These are phyloP conservation scores for Gynostemma pentaphyllum DNA, from an alignment of 306 rosid genomes.

Conservation along the genomic window DNA sequence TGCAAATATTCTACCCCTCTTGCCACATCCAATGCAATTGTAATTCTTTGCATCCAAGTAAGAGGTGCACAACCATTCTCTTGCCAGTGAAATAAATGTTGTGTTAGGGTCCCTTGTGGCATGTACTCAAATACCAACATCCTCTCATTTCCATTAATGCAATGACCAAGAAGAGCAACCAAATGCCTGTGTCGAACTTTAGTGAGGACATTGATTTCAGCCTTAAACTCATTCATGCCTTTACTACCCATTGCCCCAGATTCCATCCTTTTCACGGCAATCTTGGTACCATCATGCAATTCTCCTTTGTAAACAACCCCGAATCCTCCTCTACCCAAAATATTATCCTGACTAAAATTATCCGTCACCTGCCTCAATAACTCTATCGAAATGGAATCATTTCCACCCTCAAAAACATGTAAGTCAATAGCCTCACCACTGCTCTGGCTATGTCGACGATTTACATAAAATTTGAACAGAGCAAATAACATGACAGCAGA, in stretches of 20 bases:
- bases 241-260: not conserved
- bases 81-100: not conserved
- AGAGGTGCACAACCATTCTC: not conserved
- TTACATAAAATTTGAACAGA: not conserved
- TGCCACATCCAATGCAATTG: too few species aligned
- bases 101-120: too few species aligned
- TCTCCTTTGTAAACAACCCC: too few species aligned
- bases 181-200: not conserved
- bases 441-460: too few species aligned
- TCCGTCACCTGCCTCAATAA: not conserved
- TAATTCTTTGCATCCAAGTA: too few species aligned
- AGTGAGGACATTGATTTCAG: not conserved
- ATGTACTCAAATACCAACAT: too few species aligned
- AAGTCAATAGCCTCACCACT: not conserved
- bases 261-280: not conserved
- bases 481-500: too few species aligned
- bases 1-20: not conserved
- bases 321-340: too few species aligned
- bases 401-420: not conserved
- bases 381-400: not conserved
- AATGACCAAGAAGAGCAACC: not conserved
- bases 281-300: not conserved
- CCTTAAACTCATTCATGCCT: too few species aligned
- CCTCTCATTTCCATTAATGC: not conserved
- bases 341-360: not conserved